phyloP scores from a whole-genome alignment of 1,284 basidiomycete genomes.

The Irpex rosettiformis region DNA sequence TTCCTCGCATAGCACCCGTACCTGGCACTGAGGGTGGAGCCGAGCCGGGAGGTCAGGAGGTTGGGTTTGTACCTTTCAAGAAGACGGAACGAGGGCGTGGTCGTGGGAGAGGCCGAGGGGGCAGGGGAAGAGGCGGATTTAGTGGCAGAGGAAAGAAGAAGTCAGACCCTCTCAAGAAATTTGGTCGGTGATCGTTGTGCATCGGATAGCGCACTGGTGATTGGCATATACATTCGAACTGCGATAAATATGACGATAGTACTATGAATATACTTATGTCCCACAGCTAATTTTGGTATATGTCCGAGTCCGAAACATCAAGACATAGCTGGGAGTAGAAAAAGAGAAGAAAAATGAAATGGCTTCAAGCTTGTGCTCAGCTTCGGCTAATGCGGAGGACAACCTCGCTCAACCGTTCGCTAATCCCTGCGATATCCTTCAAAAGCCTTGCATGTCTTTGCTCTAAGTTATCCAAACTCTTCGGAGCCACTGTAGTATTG shows the following conservation, averaged over 20 bases:
- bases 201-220: background rate
- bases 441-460: conserved; percentile 23
- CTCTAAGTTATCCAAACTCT: conserved; percentile 23
- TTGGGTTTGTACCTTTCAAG: conserved; percentile 69
- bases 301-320: too few species aligned
- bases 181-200: conserved; percentile 34
- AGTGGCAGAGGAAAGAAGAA: conserved; percentile 56
- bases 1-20: conserved; percentile 76
- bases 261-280: too few species aligned
- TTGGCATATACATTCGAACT: too few species aligned
- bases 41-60: conserved; percentile 29
- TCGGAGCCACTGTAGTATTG: background rate
- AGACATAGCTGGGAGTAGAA: too few species aligned
- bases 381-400: conserved; percentile 9
- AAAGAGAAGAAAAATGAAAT: background rate
- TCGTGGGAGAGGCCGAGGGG: conserved; percentile 47
- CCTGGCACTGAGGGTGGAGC: conserved; percentile 32
- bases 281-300: too few species aligned
- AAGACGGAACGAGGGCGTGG: conserved; percentile 47
- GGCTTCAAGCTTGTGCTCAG: background rate
- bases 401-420: conserved; percentile 24
- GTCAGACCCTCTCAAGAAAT: conserved; percentile 75
- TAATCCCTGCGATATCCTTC: conserved; percentile 27
- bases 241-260: too few species aligned
- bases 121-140: conserved; percentile 30